Evolutionary conservation across 495 filamentous ascomycete genomes (phyloP).

Genomic region (Viridothelium virens): DNA sequence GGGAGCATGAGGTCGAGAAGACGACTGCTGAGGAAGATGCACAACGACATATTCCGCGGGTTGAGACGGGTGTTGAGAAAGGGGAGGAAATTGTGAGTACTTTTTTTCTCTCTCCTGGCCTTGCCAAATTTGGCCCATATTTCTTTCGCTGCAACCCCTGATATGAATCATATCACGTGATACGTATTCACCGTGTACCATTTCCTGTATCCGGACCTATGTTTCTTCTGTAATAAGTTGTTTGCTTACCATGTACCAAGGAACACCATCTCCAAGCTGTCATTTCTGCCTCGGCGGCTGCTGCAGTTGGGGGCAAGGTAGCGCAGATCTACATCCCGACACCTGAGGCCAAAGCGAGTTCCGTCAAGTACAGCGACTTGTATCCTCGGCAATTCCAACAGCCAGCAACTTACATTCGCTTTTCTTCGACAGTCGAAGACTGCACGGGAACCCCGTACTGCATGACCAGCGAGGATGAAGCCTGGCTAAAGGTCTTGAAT

Average conservation of each 20-base stretch:
- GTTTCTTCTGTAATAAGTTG: not conserved
- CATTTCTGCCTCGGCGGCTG: constrained; percentile 64
- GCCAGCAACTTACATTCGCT: constrained; percentile 90
- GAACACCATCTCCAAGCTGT: constrained; percentile 97
- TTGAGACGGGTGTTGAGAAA: constrained; percentile 95
- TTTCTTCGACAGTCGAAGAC: constrained; percentile 96
- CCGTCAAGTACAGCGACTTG: constrained; percentile 74
- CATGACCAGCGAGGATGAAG: constrained; percentile 83
- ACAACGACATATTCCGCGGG: constrained; percentile 62
- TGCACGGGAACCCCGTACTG: constrained; percentile 80
- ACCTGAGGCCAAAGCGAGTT: constrained; percentile 62
- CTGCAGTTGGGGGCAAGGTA: constrained; percentile 60
- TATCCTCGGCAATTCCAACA: constrained; percentile 73
- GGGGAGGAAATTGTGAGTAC: constrained; percentile 88
- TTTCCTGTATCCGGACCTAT: not conserved
- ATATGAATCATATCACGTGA: constrained; percentile 45
- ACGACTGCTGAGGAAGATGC: constrained; percentile 53
- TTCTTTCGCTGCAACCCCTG: not conserved
- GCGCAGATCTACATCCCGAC: constrained; percentile 75
- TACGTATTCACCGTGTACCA: constrained; percentile 16
- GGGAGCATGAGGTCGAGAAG: constrained; percentile 80
- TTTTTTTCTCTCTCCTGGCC: constrained; percentile 12
- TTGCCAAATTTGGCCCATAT: constrained; percentile 1
- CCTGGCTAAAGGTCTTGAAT: constrained; percentile 77
- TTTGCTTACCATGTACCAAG: constrained; percentile 41